A percentile compares a stretch with the other conserved stretches of the same genome.
phyloP scores from a whole-genome alignment of 2,329 filamentous ascomycete genomes.

The Talaromyces funiculosus region DNA sequence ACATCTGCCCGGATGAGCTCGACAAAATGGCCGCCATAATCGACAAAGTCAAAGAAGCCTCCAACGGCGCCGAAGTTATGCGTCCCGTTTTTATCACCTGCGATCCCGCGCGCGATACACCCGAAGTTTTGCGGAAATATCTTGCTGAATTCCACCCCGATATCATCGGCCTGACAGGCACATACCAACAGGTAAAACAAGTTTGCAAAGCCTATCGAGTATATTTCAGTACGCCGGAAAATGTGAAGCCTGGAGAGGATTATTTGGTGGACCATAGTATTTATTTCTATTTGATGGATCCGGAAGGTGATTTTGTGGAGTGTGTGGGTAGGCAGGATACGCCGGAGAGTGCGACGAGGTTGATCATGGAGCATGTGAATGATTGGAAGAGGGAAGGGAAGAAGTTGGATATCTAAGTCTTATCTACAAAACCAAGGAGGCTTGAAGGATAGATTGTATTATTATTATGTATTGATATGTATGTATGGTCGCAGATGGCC shows the following conservation, averaged over 20 bases:
- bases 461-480: background rate
- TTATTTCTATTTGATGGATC: slow-evolving; percentile 99
- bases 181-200: slow-evolving; percentile 87
- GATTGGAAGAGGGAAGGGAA: slow-evolving; percentile 59
- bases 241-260: slow-evolving; percentile 88
- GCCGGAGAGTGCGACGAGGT: slow-evolving; percentile 72
- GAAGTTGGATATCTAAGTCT: slow-evolving; percentile 40
- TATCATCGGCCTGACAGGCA: slow-evolving; percentile 84
- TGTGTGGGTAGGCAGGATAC: slow-evolving; percentile 93
- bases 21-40: slow-evolving; percentile 99
- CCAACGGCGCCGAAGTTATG: slow-evolving; percentile 44
- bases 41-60: slow-evolving; percentile 54
- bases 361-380: slow-evolving; percentile 81
- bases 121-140: slow-evolving; percentile 76
- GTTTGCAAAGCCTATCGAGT: slow-evolving; percentile 95
- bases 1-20: slow-evolving; percentile 97
- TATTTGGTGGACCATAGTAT: slow-evolving; percentile 98
- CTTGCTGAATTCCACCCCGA: slow-evolving; percentile 82
- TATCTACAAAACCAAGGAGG: background rate
- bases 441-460: background rate
- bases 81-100: slow-evolving; percentile 89
- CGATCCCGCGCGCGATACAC: slow-evolving; percentile 86
- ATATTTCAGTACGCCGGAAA: slow-evolving; percentile 88
- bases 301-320: slow-evolving; percentile 96
- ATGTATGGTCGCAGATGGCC: background rate